Conservation (phyloP, 305 asterid species). For the Stenogyne calaminthoides region DNA sequence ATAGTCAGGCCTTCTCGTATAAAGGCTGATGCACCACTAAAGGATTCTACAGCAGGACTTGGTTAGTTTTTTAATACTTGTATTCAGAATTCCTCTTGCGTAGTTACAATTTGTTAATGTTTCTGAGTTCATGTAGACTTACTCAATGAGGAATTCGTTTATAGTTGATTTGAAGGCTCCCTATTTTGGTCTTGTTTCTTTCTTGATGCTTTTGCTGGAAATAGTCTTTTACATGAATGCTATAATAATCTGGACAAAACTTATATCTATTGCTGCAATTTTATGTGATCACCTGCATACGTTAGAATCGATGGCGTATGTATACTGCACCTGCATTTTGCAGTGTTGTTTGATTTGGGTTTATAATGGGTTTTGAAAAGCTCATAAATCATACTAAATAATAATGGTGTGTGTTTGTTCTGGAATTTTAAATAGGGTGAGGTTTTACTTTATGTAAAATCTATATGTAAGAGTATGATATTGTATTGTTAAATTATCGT, state of each 20-base stretch:
- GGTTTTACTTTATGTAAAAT: too few species aligned
- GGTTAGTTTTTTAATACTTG: slow-evolving; percentile 47
- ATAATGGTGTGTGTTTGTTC: too few species aligned
- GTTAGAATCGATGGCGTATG: too few species aligned
- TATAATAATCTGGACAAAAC: background rate
- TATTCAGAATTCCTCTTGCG: background rate
- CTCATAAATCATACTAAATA: too few species aligned
- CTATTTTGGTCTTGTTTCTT: slow-evolving; percentile 10
- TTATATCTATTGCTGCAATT: background rate
- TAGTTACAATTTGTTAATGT: background rate
- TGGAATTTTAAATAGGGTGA: too few species aligned
- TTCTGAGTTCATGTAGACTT: background rate
- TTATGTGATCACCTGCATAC: background rate
- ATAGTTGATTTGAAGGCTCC: slow-evolving; percentile 1
- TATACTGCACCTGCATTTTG: too few species aligned
- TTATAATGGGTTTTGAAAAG: background rate
- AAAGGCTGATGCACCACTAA: slow-evolving; percentile 54
- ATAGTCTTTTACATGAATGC: background rate
- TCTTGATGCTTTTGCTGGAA: slow-evolving; percentile 9
- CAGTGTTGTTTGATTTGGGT: background rate
- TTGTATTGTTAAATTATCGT: too few species aligned
- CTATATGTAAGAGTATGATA: too few species aligned
- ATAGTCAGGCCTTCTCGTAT: slow-evolving; percentile 67
- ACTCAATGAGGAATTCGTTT: background rate
- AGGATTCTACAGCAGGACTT: slow-evolving; percentile 63